Conservation (phyloP, 805 yeast genomes). For the Zygosaccharomyces kombuchaensis region DNA sequence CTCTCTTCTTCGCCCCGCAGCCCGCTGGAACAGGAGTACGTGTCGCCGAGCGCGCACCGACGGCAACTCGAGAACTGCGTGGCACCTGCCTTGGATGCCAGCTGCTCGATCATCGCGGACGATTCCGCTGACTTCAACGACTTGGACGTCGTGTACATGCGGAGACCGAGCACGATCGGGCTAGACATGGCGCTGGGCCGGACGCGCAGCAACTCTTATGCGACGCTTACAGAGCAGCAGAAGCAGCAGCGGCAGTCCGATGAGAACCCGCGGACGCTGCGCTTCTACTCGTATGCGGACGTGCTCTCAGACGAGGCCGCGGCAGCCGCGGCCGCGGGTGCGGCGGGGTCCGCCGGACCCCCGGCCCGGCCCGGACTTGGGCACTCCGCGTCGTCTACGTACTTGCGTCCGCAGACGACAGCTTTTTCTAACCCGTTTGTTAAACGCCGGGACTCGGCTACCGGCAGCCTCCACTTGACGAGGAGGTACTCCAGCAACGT, state of each 20-base stretch:
- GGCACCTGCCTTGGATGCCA: conserved; percentile 79
- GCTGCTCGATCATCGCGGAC: conserved; percentile 59
- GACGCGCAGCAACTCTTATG: conserved; percentile 30
- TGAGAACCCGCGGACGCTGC: conserved; percentile 28
- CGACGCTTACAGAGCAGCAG: conserved; percentile 17
- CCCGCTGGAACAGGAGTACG: conserved; percentile 19
- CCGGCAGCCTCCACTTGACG: conserved; percentile 8
- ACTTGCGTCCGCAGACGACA: conserved; percentile 19
- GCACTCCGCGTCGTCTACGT: conserved; percentile 38
- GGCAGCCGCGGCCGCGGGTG: conserved; percentile 19
- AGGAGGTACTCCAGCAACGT: conserved; percentile 14
- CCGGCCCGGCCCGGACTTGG: conserved; percentile 49
- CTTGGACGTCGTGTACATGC: conserved; percentile 64
- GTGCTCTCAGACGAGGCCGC: conserved; percentile 63
- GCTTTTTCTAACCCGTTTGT: conserved; percentile 24
- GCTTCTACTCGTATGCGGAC: conserved; percentile 76
- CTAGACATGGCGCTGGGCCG: conserved; percentile 39
- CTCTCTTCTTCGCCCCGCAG: conserved; percentile 18
- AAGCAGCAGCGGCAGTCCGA: neutral
- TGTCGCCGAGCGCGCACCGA: conserved; percentile 22
- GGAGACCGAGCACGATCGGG: conserved; percentile 54
- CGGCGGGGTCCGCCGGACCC: neutral
- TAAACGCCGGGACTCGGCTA: neutral
- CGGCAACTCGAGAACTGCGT: conserved; percentile 59
- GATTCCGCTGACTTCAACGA: conserved; percentile 55